These are phyloP conservation scores for Nigrospora osmanthi DNA, from an alignment of 2,329 filamentous ascomycete species.

Conservation along the genomic window DNA sequence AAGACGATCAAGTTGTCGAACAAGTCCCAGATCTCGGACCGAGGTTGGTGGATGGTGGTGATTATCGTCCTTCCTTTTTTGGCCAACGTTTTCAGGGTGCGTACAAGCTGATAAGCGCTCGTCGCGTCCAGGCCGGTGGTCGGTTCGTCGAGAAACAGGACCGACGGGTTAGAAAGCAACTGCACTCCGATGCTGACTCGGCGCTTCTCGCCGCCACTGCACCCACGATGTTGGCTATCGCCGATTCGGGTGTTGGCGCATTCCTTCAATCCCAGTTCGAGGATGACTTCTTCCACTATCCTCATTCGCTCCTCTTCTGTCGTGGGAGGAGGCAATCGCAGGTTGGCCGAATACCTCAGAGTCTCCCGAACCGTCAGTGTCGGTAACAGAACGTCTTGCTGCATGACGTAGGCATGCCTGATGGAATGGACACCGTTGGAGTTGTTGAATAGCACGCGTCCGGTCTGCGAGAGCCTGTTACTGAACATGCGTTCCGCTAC, in stretches of 20 bases:
- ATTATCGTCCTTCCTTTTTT: constrained; percentile 63
- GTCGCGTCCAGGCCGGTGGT: constrained; percentile 73
- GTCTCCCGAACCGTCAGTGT: constrained; percentile 72
- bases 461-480: constrained; percentile 40
- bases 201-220: constrained; percentile 72
- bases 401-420: constrained; percentile 64
- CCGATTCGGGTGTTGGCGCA: constrained; percentile 70
- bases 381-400: constrained; percentile 67
- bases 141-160: constrained; percentile 72
- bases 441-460: constrained; percentile 55
- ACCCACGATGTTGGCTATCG: constrained; percentile 63
- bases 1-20: constrained; percentile 67
- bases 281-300: constrained; percentile 69
- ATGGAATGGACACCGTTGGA: constrained; percentile 42
- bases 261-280: constrained; percentile 68
- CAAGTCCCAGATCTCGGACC: constrained; percentile 72
- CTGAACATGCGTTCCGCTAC: constrained; percentile 63
- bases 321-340: constrained; percentile 58
- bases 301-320: constrained; percentile 48
- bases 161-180: constrained; percentile 68
- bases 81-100: constrained; percentile 61
- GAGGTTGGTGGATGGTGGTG: constrained; percentile 68
- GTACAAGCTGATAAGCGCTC: constrained; percentile 65
- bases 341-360: constrained; percentile 62
- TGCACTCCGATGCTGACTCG: constrained; percentile 72